These are phyloP conservation scores for Tuber calosporum DNA, from an alignment of 495 filamentous ascomycete species.

Conservation along the genomic window DNA sequence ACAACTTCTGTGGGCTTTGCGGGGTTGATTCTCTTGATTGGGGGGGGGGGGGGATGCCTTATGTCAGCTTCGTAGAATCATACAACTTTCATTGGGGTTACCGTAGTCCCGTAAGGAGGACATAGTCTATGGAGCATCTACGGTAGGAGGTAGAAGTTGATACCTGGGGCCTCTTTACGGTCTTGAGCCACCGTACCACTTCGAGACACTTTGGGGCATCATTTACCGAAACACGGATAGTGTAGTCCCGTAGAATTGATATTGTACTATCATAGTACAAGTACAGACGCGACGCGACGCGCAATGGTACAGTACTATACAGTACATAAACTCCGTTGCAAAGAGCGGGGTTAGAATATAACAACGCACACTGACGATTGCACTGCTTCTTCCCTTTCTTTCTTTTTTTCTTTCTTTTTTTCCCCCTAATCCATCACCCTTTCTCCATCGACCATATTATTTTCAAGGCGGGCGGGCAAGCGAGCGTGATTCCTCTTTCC, in stretches of 20 bases:
- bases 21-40: background rate
- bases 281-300: conserved; percentile 1
- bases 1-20: background rate
- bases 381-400: conserved; percentile 15
- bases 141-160: background rate
- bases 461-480: background rate
- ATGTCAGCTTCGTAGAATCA: background rate
- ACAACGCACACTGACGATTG: conserved; percentile 36
- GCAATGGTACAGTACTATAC: background rate
- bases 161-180: background rate
- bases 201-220: background rate
- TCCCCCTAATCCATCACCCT: background rate
- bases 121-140: background rate
- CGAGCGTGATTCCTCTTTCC: background rate
- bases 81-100: background rate
- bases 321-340: conserved; percentile 14
- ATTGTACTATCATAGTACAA: too few relatives aligned
- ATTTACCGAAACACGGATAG: too few relatives aligned
- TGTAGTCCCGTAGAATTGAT: too few relatives aligned
- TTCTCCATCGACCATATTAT: background rate
- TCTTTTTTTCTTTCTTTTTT: background rate
- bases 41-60: background rate
- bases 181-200: background rate
- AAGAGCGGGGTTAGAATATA: conserved; percentile 30
- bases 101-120: background rate